Evolutionary conservation across 306 rosid genomes (phyloP).

Genomic region (Cicer pinnatifidum): DNA sequence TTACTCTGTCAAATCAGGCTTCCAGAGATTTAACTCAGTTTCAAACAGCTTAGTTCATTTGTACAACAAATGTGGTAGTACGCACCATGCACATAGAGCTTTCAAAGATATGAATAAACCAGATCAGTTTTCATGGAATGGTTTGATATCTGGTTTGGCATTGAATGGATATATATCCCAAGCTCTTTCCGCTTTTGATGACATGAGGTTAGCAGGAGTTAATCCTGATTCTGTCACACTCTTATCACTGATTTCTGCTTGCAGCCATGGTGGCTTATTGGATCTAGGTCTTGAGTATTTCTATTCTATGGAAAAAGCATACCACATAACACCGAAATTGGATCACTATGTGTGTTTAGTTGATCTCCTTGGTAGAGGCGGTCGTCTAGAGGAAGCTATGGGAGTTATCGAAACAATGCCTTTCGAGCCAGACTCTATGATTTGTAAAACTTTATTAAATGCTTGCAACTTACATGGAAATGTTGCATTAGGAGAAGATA

Average conservation of each 20-base stretch:
- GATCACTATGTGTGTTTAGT: slow-evolving; percentile 66
- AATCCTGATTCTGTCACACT: slow-evolving; percentile 63
- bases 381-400: slow-evolving; percentile 68
- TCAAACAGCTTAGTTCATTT: slow-evolving; percentile 61
- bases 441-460: slow-evolving; percentile 64
- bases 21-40: slow-evolving; percentile 51
- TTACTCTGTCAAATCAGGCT: slow-evolving; percentile 61
- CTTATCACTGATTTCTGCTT: slow-evolving; percentile 58
- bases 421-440: slow-evolving; percentile 54
- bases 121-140: slow-evolving; percentile 69
- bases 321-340: slow-evolving; percentile 52
- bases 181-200: slow-evolving; percentile 69
- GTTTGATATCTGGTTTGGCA: slow-evolving; percentile 65
- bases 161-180: slow-evolving; percentile 50
- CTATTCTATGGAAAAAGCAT: slow-evolving; percentile 58
- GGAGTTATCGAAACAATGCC: slow-evolving; percentile 64
- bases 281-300: slow-evolving; percentile 63
- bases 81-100: slow-evolving; percentile 56
- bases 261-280: slow-evolving; percentile 68
- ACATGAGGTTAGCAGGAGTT: slow-evolving; percentile 66
- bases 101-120: slow-evolving; percentile 56
- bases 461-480: slow-evolving; percentile 64
- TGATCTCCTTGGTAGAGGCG: slow-evolving; percentile 68
- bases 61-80: slow-evolving; percentile 69
- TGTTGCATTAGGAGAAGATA: slow-evolving; percentile 64